phyloP scores from a whole-genome alignment of 2,329 filamentous ascomycete genomes.

The Epichloe baconii region DNA sequence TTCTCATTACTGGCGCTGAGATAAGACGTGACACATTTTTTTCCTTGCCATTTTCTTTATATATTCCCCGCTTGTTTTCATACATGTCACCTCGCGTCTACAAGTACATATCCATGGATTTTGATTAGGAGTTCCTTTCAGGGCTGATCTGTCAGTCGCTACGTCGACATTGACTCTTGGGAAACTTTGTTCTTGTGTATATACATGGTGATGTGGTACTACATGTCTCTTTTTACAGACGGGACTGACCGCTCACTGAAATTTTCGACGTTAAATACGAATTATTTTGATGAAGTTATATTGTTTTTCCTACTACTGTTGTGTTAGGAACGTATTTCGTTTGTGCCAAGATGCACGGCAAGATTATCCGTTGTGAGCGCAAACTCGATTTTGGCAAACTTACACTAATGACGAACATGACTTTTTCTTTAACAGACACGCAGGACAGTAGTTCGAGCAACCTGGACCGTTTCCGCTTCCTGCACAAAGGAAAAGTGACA shows the following conservation, averaged over 20 bases:
- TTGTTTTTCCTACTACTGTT: too few relatives aligned
- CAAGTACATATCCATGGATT: neutral
- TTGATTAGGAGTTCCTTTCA: neutral
- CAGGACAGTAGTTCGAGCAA: too few relatives aligned
- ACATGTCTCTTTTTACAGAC: neutral
- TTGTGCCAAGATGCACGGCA: too few relatives aligned
- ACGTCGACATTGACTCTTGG: neutral
- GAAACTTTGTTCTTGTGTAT: neutral
- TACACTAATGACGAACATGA: too few relatives aligned
- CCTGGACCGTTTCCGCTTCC: too few relatives aligned
- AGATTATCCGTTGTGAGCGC: too few relatives aligned
- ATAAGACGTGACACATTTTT: neutral
- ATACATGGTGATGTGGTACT: neutral
- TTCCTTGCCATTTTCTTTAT: neutral
- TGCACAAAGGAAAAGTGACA: neutral
- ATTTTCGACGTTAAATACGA: neutral
- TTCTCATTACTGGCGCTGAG: slow-evolving; percentile 62
- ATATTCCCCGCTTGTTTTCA: neutral
- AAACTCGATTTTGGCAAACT: too few relatives aligned
- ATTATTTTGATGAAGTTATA: too few relatives aligned
- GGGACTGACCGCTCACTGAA: neutral
- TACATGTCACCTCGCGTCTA: too few relatives aligned
- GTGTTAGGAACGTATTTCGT: too few relatives aligned
- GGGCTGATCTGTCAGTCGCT: neutral
- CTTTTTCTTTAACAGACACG: too few relatives aligned